Percentiles rank a stretch among this genome's conserved stretches.
Evolutionary conservation across 1,284 basidiomycete genomes (phyloP).

Genomic region (Garcileccinum viscosum): DNA sequence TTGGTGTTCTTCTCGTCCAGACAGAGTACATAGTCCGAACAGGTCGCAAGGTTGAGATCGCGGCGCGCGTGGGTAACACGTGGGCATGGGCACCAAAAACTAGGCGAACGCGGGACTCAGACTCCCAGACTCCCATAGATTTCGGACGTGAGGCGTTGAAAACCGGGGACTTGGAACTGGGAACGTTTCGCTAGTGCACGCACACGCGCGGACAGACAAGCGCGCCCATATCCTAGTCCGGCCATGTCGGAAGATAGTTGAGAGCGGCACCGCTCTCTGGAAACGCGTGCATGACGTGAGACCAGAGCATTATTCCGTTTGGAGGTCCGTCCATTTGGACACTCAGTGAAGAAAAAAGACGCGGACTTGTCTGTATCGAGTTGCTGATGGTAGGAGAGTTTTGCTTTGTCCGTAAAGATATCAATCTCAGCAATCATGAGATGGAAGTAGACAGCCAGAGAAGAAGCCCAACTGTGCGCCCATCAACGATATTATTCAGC

Average conservation of each 20-base stretch:
- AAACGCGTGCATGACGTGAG: background rate
- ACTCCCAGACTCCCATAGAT: background rate
- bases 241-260: background rate
- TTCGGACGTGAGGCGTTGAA: background rate
- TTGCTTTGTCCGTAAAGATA: background rate
- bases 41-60: background rate
- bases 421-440: background rate
- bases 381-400: background rate
- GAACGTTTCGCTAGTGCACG: background rate
- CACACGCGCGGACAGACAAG: background rate
- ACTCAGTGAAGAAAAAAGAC: background rate
- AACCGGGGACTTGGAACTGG: background rate
- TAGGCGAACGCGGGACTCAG: background rate
- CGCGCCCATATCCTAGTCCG: background rate
- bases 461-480: too few relatives aligned
- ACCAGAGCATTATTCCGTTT: background rate
- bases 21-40: background rate
- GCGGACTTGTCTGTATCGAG: background rate
- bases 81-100: background rate
- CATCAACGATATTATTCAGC: too few relatives aligned
- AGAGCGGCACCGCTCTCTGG: background rate
- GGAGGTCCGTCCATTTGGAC: background rate
- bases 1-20: background rate
- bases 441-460: background rate
- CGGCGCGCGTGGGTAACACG: background rate